Evolutionary conservation across 441 rosid genomes (phyloP).

Genomic region (Gossypium gossypioides): DNA sequence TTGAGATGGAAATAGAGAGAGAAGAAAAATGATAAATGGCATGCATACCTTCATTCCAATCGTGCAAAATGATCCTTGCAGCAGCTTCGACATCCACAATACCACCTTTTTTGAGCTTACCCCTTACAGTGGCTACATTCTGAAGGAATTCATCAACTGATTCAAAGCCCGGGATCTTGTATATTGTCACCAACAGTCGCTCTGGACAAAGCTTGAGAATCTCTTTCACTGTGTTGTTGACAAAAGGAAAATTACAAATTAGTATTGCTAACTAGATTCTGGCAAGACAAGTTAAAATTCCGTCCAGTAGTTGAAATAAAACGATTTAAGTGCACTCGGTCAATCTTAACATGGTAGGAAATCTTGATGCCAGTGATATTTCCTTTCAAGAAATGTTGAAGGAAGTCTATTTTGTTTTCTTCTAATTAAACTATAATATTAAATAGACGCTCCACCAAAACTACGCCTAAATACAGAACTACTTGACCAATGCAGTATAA

Average conservation of each 20-base stretch:
- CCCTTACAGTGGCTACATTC: slow-evolving; percentile 76
- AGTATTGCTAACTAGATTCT: background rate
- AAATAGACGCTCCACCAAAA: background rate
- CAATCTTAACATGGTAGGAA: background rate
- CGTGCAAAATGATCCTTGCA: slow-evolving; percentile 79
- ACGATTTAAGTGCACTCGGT: background rate
- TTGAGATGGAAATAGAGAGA: no score
- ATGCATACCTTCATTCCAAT: slow-evolving; percentile 82
- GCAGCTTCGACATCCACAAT: slow-evolving; percentile 74
- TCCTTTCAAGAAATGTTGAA: background rate
- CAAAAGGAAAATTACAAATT: slow-evolving; percentile 12
- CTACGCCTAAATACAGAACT: background rate
- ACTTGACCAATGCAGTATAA: background rate
- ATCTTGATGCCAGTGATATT: background rate
- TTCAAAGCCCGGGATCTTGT: slow-evolving; percentile 67
- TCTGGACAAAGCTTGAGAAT: slow-evolving; percentile 74
- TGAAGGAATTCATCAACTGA: slow-evolving; percentile 77
- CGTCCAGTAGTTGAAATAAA: background rate
- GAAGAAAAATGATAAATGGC: background rate
- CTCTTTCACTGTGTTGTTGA: slow-evolving; percentile 61
- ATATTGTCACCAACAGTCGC: slow-evolving; percentile 52
- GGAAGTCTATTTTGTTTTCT: background rate
- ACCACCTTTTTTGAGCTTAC: slow-evolving; percentile 92
- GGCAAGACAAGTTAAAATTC: background rate
- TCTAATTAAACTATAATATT: background rate